phyloP scores from a whole-genome alignment of 2,329 filamentous ascomycete species.

The Aspergillus luchuensis region DNA sequence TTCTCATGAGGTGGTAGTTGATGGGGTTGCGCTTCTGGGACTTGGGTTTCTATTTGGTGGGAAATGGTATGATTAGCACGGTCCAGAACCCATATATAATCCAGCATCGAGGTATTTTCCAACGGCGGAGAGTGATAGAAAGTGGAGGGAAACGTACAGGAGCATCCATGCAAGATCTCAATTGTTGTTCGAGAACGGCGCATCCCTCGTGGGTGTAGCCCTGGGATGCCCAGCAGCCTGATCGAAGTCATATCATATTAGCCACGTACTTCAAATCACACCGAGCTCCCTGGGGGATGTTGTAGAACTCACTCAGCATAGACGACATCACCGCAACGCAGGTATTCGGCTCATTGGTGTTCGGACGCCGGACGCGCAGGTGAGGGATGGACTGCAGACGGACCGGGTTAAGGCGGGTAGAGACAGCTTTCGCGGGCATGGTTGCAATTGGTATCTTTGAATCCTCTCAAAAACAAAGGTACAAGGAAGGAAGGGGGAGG shows the following conservation, averaged over 20 bases:
- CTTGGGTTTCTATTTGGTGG: constrained; percentile 53
- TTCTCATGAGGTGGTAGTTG: constrained; percentile 85
- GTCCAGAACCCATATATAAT: too few species aligned
- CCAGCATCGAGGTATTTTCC: too few species aligned
- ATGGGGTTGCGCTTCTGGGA: constrained; percentile 71
- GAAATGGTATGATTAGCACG: constrained; percentile 1
- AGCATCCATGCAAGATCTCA: constrained; percentile 76
- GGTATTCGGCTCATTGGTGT: constrained; percentile 63
- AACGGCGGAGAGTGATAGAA: too few species aligned
- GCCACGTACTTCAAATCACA: too few species aligned
- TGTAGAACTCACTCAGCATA: constrained; percentile 59
- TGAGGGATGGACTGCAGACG: constrained; percentile 52
- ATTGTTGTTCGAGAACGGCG: constrained; percentile 60
- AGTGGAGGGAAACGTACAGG: constrained; percentile 55
- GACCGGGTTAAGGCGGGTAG: constrained; percentile 49
- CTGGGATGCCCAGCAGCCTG: constrained; percentile 53
- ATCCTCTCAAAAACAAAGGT: background rate
- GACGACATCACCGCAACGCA: constrained; percentile 68
- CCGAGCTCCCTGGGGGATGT: background rate
- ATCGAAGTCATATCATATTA: too few species aligned
- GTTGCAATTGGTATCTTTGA: constrained; percentile 15
- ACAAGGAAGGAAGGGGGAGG: constrained; percentile 12
- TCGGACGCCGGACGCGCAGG: constrained; percentile 66
- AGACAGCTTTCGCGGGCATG: constrained; percentile 48
- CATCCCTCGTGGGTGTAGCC: constrained; percentile 58